These are phyloP conservation scores for Schoenoplectus tabernaemontani DNA, from an alignment of 202 grass and related monocot species.

Conservation along the genomic window DNA sequence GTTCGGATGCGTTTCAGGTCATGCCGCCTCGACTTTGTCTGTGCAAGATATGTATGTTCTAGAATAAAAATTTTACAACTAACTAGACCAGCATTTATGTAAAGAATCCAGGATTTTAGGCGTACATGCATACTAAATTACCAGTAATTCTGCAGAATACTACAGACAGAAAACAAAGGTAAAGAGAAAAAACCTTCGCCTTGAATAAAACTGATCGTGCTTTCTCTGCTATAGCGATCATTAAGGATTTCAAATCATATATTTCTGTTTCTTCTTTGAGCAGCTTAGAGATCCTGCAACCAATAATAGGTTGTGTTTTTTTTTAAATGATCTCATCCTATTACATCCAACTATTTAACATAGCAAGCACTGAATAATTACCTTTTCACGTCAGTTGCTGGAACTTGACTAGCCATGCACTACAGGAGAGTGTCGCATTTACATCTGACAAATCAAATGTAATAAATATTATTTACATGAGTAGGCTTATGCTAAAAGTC, in stretches of 20 bases:
- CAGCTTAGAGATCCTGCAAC: constrained; percentile 46
- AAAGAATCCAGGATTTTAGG: constrained; percentile 19
- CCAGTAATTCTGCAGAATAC: background rate
- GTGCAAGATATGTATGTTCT: constrained; percentile 7
- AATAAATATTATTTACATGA: no score
- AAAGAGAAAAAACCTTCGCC: constrained; percentile 58
- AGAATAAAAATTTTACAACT: constrained; percentile 12
- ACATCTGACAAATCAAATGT: no score
- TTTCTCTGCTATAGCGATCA: constrained; percentile 50
- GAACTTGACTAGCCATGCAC: constrained; percentile 23
- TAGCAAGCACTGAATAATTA: constrained; percentile 21
- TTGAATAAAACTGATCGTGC: constrained; percentile 53
- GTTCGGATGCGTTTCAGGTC: constrained; percentile 10
- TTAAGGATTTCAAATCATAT: constrained; percentile 45
- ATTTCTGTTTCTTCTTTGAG: constrained; percentile 45
- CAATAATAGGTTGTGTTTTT: background rate
- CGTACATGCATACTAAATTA: background rate
- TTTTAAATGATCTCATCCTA: background rate
- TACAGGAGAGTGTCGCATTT: no score
- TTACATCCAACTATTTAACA: background rate
- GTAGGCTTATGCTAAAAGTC: no score
- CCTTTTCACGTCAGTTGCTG: constrained; percentile 51
- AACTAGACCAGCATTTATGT: constrained; percentile 13
- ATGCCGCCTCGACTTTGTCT: background rate
- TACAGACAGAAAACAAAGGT: background rate